Conservation (phyloP, 2,329 filamentous ascomycete genomes). For the Pyricularia pennisetigena region DNA sequence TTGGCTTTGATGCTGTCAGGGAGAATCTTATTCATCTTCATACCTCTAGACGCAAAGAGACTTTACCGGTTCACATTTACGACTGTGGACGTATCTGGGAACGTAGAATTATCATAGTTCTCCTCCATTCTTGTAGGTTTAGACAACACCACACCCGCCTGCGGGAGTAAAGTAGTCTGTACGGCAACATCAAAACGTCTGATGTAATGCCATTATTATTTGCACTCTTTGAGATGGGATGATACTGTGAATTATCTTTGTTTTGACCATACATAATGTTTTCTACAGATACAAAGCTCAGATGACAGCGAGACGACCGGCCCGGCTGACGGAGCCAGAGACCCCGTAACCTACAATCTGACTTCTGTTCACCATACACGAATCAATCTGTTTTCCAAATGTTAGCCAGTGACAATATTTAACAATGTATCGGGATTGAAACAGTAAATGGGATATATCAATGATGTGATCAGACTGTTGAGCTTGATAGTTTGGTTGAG, state of each 20-base stretch:
- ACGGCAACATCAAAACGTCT: neutral
- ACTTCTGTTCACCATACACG: neutral
- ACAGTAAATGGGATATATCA: neutral
- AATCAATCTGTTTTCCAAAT: neutral
- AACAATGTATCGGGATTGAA: neutral
- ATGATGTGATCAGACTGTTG: conserved; percentile 23
- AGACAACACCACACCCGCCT: neutral
- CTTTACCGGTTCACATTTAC: neutral
- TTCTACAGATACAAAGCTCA: no score
- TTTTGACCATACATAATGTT: neutral
- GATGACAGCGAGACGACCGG: no score
- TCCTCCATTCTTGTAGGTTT: neutral
- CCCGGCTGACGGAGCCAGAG: no score
- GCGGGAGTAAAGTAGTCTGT: neutral
- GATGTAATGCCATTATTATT: neutral
- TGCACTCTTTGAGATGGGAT: neutral
- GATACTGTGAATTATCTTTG: neutral
- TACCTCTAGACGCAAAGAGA: neutral
- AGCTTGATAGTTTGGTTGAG: conserved; percentile 43
- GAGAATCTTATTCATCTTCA: neutral
- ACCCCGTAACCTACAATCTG: no score
- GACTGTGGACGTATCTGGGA: neutral
- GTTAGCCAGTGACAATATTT: neutral
- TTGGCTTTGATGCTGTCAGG: neutral
- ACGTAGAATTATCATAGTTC: neutral